These are phyloP conservation scores for Hypoxylon sp. DNA, from an alignment of 2,329 filamentous ascomycete species.

Conservation along the genomic window DNA sequence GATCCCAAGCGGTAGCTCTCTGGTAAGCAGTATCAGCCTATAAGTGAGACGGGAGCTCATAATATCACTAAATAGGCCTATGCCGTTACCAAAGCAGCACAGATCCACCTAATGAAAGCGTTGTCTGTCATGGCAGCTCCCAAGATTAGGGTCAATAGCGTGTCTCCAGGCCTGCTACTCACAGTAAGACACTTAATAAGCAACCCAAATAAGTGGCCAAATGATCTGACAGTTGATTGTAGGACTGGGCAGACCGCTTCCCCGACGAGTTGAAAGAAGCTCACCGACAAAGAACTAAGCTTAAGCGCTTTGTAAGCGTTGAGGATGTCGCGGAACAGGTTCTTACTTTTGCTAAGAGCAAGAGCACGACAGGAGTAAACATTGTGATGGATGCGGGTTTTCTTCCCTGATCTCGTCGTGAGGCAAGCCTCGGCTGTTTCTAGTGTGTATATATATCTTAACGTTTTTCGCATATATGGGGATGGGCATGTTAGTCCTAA, in stretches of 20 bases:
- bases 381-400: slow-evolving; percentile 65
- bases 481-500: slow-evolving; percentile 1
- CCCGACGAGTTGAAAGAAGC: slow-evolving; percentile 69
- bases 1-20: slow-evolving; percentile 72
- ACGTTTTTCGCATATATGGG: neutral
- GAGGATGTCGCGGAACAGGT: slow-evolving; percentile 71
- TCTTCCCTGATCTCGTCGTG: slow-evolving; percentile 34
- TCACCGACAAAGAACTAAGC: slow-evolving; percentile 68
- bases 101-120: slow-evolving; percentile 71
- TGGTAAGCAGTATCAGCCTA: slow-evolving; percentile 58
- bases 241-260: slow-evolving; percentile 76
- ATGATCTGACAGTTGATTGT: slow-evolving; percentile 39
- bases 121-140: slow-evolving; percentile 69
- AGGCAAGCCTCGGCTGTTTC: neutral
- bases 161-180: slow-evolving; percentile 68
- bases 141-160: slow-evolving; percentile 71
- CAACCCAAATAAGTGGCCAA: neutral
- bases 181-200: slow-evolving; percentile 57
- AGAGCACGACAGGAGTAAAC: slow-evolving; percentile 68
- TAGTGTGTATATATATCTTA: neutral
- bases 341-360: slow-evolving; percentile 63
- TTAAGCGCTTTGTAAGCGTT: slow-evolving; percentile 72
- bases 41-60: neutral
- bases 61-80: slow-evolving; percentile 69
- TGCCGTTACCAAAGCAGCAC: slow-evolving; percentile 82